Conservation (phyloP, 139 green algal genomes). For the Ettlia oleoabundans region DNA sequence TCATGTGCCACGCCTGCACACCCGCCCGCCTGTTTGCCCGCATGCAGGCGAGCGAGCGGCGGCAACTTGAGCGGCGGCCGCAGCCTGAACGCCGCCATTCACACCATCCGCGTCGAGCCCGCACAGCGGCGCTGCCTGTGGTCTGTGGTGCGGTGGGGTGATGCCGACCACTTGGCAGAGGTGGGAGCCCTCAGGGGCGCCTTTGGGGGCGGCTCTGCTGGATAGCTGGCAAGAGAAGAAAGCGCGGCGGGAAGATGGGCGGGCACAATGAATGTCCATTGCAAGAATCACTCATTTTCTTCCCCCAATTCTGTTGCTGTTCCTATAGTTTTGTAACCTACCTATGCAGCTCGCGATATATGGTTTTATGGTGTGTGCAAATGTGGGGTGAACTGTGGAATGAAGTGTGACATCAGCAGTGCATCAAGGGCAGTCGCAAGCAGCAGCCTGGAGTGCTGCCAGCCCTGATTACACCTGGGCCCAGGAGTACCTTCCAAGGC, state of each 20-base stretch:
- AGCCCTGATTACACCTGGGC: too few relatives aligned
- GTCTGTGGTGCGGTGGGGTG: slow-evolving; percentile 28
- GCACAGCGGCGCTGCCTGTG: slow-evolving; percentile 2
- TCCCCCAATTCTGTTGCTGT: too few relatives aligned
- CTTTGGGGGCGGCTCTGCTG: slow-evolving; percentile 39
- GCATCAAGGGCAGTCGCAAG: neutral
- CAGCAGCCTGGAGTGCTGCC: neutral
- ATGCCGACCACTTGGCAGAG: slow-evolving; percentile 7
- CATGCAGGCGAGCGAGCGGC: slow-evolving; percentile 6
- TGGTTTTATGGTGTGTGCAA: too few relatives aligned
- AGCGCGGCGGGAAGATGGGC: too few relatives aligned
- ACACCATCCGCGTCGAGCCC: slow-evolving; percentile 23
- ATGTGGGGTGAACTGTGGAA: neutral
- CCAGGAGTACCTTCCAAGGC: too few relatives aligned
- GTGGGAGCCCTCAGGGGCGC: slow-evolving; percentile 13
- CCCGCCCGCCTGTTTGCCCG: neutral
- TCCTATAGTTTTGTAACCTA: too few relatives aligned
- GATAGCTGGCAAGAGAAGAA: slow-evolving; percentile 5
- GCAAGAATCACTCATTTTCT: too few relatives aligned
- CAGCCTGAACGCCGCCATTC: slow-evolving; percentile 27
- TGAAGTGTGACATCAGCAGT: neutral
- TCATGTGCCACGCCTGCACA: too few relatives aligned
- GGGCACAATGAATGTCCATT: too few relatives aligned
- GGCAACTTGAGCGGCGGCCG: neutral
- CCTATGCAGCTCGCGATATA: too few relatives aligned